Base-by-base conservation (phyloP, 1,139 yeast genomes). In the Saccharomyces hybrid region DNA sequence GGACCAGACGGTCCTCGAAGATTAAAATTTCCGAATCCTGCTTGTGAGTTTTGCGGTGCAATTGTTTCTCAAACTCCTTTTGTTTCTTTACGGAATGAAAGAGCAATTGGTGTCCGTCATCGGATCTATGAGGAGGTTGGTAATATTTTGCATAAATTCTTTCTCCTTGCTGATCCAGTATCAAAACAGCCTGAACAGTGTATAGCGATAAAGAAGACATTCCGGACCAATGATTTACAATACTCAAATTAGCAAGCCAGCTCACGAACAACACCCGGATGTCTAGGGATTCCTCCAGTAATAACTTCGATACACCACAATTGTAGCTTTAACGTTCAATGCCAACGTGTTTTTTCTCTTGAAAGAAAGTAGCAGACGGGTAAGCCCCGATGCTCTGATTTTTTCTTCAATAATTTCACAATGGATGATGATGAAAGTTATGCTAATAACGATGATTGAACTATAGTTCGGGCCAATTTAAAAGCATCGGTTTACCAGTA, bases 101-200 rank as follows among this genome's bases (percentile, higher is more conserved):
- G 55, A 73, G 70, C 42, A 59, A 57, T 51, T 62, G 62, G 55
- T 65, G 62, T 16, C 59, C 48, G 12, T 42, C 34, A 49, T 42
- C 51, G n/a, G 16, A 52, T 32, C 64, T 64, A 48, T 58, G 60
- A 28, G 88, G 88, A 46, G 86, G 79, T 60, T 77, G 77, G 74
- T 86, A 93, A 76, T 93, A 95, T 68, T 91, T 91, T 61, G 96
- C 85, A 67, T 80, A 88, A 52, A 93, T 73, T 63, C 99, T 78
- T 55, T 82, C 79, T 16, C 96, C 96, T 60, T 86, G 86, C 63
- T 78, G 82, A 71, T 91, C 98, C 64, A 93, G 80, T 64, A 91
- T 81, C 63, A 90, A 74, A 53, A 86, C 78, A 3, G 96, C 91
- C 49, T 85, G 79, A 52, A 90, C 81, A 11, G 96, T 78, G 73